phyloP scores from a whole-genome alignment of 139 green algal genomes.

The Tetraselmis striata region DNA sequence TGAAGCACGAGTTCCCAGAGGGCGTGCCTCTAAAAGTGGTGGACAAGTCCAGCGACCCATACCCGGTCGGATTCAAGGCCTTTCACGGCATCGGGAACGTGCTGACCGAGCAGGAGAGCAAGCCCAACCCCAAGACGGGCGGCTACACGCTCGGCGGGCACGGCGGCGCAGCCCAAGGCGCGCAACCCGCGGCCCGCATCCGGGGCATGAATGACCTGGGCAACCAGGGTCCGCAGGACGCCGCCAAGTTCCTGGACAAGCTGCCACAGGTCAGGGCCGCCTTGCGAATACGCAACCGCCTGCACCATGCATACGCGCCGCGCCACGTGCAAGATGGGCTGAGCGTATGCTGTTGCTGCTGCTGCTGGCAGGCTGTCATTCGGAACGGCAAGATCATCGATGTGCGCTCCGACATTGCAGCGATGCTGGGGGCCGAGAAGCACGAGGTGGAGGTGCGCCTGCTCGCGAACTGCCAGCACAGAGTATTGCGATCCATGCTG shows the following conservation, averaged over 20 bases:
- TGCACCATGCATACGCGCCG: too few relatives aligned
- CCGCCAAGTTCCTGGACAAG: not conserved
- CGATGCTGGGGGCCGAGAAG: not conserved
- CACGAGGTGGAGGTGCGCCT: not conserved
- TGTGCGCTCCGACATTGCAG: not conserved
- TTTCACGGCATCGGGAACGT: not conserved
- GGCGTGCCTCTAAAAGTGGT: not conserved
- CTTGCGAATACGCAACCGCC: too few relatives aligned
- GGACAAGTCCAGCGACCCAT: not conserved
- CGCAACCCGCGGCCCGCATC: not conserved
- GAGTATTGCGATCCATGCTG: too few relatives aligned
- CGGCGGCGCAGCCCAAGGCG: not conserved
- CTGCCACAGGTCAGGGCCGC: not conserved
- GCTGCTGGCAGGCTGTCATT: conserved; percentile 3
- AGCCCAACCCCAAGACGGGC: not conserved
- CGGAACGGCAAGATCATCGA: conserved; percentile 14
- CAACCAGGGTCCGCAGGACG: not conserved
- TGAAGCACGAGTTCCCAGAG: not conserved
- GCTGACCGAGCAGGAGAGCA: not conserved
- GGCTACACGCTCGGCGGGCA: not conserved
- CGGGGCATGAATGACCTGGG: not conserved
- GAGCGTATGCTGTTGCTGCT: too few relatives aligned
- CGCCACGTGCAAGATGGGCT: too few relatives aligned
- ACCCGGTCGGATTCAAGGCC: not conserved
- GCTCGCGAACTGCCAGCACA: too few relatives aligned